Evolutionary conservation across 192 early-diverging fungal species (phyloP).

Genomic region (Backusella macrospora): DNA sequence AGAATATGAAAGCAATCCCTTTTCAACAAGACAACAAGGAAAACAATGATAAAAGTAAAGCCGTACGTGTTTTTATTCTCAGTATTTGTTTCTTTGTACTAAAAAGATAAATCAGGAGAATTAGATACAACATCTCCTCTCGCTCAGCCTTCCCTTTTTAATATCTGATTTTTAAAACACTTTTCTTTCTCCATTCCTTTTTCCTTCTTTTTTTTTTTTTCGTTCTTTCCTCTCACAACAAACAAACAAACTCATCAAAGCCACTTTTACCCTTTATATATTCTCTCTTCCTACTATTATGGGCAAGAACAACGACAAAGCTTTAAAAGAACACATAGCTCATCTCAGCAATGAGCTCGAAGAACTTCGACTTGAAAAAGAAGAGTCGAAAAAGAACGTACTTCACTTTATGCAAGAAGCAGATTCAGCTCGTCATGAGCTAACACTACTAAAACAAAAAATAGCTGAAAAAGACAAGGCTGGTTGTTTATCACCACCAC

Average conservation of each 20-base stretch:
- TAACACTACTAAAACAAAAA: background rate
- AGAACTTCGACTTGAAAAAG: slow-evolving; percentile 25
- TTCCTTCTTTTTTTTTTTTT: no score
- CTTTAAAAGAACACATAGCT: slow-evolving; percentile 11
- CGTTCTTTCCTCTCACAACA: no score
- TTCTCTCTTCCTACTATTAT: background rate
- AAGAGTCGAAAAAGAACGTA: slow-evolving; percentile 27
- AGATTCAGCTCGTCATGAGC: slow-evolving; percentile 18
- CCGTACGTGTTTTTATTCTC: no score
- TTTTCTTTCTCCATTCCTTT: background rate
- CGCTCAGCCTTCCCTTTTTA: background rate
- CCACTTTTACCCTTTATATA: background rate
- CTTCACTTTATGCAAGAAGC: slow-evolving; percentile 27
- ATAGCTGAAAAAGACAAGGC: background rate
- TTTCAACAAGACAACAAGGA: no score
- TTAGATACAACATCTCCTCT: background rate
- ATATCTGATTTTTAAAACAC: no score
- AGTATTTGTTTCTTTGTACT: no score
- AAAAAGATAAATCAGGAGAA: no score
- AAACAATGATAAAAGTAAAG: no score
- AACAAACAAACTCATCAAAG: background rate
- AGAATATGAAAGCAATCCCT: no score
- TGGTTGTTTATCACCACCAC: background rate
- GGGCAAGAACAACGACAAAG: background rate
- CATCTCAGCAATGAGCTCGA: slow-evolving; percentile 30